Evolutionary conservation across 352 stramenopile species (phyloP).

Genomic region (Phytophthora europaea): DNA sequence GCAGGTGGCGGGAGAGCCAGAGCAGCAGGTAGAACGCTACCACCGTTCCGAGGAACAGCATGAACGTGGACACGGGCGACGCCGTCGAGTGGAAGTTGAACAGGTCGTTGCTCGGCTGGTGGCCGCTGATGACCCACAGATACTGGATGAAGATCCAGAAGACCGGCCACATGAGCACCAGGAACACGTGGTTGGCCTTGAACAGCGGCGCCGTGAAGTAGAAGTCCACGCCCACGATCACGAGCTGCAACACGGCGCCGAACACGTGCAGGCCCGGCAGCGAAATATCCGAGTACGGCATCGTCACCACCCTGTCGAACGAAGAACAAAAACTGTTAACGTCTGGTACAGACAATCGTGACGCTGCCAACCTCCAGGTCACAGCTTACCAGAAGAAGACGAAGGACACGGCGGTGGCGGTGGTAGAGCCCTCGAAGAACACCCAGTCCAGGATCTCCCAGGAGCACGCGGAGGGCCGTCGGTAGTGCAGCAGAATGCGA

Average conservation of each 20-base stretch:
- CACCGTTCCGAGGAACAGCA: constrained; percentile 48
- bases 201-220: constrained; percentile 71
- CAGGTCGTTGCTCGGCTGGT: constrained; percentile 62
- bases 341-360: neutral
- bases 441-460: constrained; percentile 80
- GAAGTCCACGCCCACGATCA: constrained; percentile 64
- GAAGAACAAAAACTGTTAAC: neutral
- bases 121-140: constrained; percentile 62
- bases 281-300: constrained; percentile 47
- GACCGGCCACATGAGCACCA: constrained; percentile 66
- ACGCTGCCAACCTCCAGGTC: neutral
- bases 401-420: constrained; percentile 53
- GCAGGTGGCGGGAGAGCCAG: constrained; percentile 46
- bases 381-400: constrained; percentile 61
- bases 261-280: constrained; percentile 44
- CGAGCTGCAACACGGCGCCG: constrained; percentile 50
- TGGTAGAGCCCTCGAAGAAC: constrained; percentile 69
- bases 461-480: constrained; percentile 57
- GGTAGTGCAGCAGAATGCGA: constrained; percentile 66
- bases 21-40: constrained; percentile 57
- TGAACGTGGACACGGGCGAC: constrained; percentile 44
- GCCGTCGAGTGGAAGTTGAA: constrained; percentile 69
- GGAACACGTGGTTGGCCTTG: constrained; percentile 69
- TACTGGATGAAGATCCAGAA: constrained; percentile 68
- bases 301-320: constrained; percentile 45